phyloP scores from a whole-genome alignment of 2,329 filamentous ascomycete genomes.

The Gaeumannomyces sp. region DNA sequence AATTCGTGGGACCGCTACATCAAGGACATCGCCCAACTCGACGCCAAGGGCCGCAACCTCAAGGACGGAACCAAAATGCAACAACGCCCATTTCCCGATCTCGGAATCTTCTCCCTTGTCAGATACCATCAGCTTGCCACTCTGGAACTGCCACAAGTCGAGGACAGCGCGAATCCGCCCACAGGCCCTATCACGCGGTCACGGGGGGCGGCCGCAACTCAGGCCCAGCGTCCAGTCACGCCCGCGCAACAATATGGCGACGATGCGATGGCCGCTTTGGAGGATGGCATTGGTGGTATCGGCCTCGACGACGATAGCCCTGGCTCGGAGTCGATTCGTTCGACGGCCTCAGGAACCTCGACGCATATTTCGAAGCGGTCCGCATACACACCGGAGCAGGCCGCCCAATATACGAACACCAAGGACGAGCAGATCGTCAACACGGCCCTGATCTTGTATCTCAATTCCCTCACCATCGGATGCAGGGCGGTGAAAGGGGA shows the following conservation, averaged over 20 bases:
- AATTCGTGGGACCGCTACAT: not conserved
- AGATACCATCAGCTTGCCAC: not conserved
- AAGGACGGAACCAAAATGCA: not conserved
- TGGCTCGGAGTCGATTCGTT: no score
- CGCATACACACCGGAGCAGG: no score
- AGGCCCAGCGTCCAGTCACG: no score
- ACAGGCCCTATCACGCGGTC: not conserved
- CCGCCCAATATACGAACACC: no score
- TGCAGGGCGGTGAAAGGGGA: not conserved
- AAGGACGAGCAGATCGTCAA: not conserved
- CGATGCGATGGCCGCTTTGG: no score
- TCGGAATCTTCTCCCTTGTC: not conserved
- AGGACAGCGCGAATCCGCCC: no score
- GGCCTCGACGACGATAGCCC: no score
- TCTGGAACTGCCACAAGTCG: not conserved
- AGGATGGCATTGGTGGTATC: no score
- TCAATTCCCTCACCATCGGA: not conserved
- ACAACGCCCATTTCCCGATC: not conserved
- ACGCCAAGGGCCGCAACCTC: not conserved
- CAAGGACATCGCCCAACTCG: not conserved
- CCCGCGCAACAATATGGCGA: no score
- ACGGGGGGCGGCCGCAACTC: no score
- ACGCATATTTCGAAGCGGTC: no score
- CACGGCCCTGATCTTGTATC: not conserved
- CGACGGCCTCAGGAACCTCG: no score